Evolutionary conservation across 148 eudicot genomes (phyloP).

Genomic region (Chenopodium suecicum): DNA sequence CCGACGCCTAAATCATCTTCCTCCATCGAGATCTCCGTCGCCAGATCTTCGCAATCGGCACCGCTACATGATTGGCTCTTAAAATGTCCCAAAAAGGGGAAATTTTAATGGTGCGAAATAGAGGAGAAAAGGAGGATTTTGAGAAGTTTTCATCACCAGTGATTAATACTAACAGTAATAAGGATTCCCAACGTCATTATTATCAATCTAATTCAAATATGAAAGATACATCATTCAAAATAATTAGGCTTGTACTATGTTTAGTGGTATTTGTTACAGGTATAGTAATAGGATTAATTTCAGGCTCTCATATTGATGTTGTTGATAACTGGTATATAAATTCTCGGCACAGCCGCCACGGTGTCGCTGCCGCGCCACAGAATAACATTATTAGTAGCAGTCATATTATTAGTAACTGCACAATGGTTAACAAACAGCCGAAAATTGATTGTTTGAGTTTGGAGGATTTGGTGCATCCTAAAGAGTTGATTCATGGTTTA

Average conservation of each 20-base stretch:
- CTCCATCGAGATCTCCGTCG: not conserved
- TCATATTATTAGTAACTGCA: slow-evolving; percentile 19
- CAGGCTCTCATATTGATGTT: slow-evolving; percentile 61
- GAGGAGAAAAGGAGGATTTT: slow-evolving; percentile 39
- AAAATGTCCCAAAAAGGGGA: not conserved
- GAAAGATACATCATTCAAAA: slow-evolving; percentile 52
- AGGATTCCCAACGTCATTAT: not conserved
- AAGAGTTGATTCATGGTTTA: slow-evolving; percentile 49
- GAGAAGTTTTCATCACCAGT: slow-evolving; percentile 15
- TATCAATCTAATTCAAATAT: not conserved
- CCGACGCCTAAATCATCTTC: not conserved
- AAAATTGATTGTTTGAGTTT: slow-evolving; percentile 43
- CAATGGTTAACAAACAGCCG: slow-evolving; percentile 2
- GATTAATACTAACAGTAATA: not conserved
- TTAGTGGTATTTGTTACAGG: slow-evolving; percentile 65
- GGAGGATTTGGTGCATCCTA: slow-evolving; percentile 40
- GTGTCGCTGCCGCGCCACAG: not conserved
- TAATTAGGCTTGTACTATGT: slow-evolving; percentile 41
- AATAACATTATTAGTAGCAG: not conserved
- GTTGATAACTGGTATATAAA: slow-evolving; percentile 6
- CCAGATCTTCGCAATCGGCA: not conserved
- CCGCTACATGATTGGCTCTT: not conserved
- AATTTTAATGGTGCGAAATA: slow-evolving; percentile 28
- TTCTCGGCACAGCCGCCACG: slow-evolving; percentile 28
- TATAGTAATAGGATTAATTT: slow-evolving; percentile 59